Base-by-base conservation (phyloP, 2,329 filamentous ascomycete species). In the Monosporascus sp. region DNA sequence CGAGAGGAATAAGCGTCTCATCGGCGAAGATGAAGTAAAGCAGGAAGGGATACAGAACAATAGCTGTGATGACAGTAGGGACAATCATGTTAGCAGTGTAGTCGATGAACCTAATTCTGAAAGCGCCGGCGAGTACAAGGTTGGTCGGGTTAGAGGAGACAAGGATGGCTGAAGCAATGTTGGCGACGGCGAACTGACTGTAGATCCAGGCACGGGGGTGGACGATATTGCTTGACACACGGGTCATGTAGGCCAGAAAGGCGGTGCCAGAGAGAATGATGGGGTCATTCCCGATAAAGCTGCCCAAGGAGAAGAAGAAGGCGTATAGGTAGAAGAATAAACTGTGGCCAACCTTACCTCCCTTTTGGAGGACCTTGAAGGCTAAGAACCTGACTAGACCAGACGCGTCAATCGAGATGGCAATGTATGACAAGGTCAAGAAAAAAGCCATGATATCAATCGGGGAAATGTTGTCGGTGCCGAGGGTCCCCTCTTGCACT, bases 31-130 rank as follows among this genome's bases (percentile, higher is more conserved):
- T 77, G 51, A 89, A 76, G 60, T 86, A 89, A 0, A 89, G 72
- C 5, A 90, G 67, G 57, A 88, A 86, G 0, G 86, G 87, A 49
- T 88, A 89, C 3, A 90, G 68, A 0, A 88, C 69, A 17, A 89
- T 74, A 2, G 79, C 85, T 0, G 87, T 90, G n/a, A 80, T 72
- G 22, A 88, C 70, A 1, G 88, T 84, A 0, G 87, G 87, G 0
- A 90, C 84, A 18, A 90, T 85, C 78, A 90, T 87, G 63, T 90
- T 88, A n/a, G 84, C 86, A 0, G 86, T 89, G 62, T 90, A 90
- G 41, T 81, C 75, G 62, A 90, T 81, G 66, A 90, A 90, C 49
- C 79, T 85, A 71, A 90, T 85, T 3, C 80, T 62, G 62, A 90
- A 90, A 2, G 87, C 87, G 4, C 86, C 86, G 0, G 86, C 85